These are phyloP conservation scores for Asparagopsis taxiformis DNA, from an alignment of 31 red algal species.

Conservation along the genomic window DNA sequence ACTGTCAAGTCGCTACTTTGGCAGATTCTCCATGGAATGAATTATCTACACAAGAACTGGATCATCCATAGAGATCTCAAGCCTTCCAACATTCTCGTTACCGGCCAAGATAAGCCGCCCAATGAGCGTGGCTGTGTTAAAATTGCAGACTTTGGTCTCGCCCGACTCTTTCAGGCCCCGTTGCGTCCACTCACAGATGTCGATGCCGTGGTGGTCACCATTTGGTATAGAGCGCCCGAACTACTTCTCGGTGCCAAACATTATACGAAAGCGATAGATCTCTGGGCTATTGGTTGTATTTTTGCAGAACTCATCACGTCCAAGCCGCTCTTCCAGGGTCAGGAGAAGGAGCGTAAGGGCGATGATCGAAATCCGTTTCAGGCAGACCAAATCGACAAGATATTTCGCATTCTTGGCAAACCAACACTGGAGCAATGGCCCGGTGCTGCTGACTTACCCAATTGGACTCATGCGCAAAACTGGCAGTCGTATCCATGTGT, in stretches of 20 bases:
- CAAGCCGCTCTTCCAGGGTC: constrained; percentile 91
- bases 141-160: constrained; percentile 91
- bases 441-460: constrained; percentile 69
- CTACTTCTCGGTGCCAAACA: constrained; percentile 76
- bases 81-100: constrained; percentile 87
- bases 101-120: constrained; percentile 73
- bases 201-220: constrained; percentile 82
- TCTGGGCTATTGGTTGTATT: constrained; percentile 94
- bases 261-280: constrained; percentile 82
- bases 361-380: constrained; percentile 89
- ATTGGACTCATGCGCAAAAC: constrained; percentile 77
- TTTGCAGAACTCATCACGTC: constrained; percentile 90
- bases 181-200: constrained; percentile 82
- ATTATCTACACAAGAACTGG: constrained; percentile 96
- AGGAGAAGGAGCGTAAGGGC: constrained; percentile 77
- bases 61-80: constrained; percentile 93
- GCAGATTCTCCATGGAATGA: constrained; percentile 85
- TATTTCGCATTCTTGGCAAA: constrained; percentile 93
- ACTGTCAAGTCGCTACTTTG: constrained; percentile 84
- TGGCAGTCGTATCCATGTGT: constrained; percentile 69
- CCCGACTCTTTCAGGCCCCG: constrained; percentile 79
- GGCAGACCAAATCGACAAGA: constrained; percentile 95
- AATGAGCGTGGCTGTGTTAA: constrained; percentile 80
- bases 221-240: constrained; percentile 90
- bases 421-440: constrained; percentile 81